These are phyloP conservation scores for Gracilariopsis chorda DNA, from an alignment of 23 red algal genomes.

Conservation along the genomic window DNA sequence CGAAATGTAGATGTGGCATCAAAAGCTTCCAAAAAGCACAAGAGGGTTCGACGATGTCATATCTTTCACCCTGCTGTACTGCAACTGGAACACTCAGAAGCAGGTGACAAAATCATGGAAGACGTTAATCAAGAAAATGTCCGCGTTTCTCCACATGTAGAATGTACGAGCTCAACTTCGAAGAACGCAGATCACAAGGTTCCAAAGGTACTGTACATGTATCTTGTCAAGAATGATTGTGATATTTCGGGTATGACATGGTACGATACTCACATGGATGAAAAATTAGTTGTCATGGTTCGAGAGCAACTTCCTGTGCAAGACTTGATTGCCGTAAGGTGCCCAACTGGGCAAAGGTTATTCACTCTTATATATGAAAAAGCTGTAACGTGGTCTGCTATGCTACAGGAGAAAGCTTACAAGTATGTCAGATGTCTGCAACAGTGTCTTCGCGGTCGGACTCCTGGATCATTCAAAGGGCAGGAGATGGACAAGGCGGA, in stretches of 20 bases:
- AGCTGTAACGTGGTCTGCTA: constrained; percentile 13
- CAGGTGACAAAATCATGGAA: no score
- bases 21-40: constrained; percentile 53
- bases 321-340: constrained; percentile 23
- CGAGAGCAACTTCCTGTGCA: constrained; percentile 9
- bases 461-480: constrained; percentile 27
- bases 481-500: not conserved
- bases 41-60: constrained; percentile 25
- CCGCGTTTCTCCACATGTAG: not conserved
- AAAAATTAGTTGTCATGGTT: not conserved
- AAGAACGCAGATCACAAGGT: not conserved
- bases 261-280: not conserved
- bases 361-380: not conserved
- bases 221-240: constrained; percentile 3
- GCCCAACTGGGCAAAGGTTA: constrained; percentile 15
- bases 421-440: constrained; percentile 43
- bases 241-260: not conserved
- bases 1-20: not conserved
- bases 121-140: not conserved
- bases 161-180: not conserved
- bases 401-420: constrained; percentile 3
- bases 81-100: constrained; percentile 1
- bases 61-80: constrained; percentile 27
- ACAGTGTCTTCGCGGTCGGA: constrained; percentile 29
- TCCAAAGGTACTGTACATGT: not conserved